A percentile compares a stretch with the other conserved stretches of the same genome.
Conservation (phyloP, 148 eudicot genomes). For the Euryodendron excelsum region DNA sequence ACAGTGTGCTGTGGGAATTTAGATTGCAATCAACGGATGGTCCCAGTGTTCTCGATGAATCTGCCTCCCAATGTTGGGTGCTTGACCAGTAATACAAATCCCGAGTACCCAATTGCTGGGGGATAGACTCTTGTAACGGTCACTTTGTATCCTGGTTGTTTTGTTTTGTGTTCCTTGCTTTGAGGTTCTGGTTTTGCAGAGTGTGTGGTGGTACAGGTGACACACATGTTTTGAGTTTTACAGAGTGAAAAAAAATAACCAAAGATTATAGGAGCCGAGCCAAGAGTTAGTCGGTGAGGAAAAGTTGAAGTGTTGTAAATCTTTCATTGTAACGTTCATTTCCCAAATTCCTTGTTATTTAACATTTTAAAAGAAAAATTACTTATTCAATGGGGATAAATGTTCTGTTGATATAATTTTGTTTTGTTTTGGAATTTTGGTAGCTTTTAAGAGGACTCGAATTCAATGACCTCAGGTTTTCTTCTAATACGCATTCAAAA, state of each 20-base stretch:
- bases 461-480: too few species aligned
- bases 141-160: neutral
- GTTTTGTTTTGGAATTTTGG: neutral
- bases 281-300: neutral
- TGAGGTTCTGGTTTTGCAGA: neutral
- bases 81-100: slow-evolving; percentile 14
- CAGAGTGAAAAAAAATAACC: neutral
- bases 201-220: neutral
- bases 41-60: slow-evolving; percentile 19
- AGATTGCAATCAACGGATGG: slow-evolving; percentile 7
- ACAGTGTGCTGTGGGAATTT: slow-evolving; percentile 22
- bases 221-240: slow-evolving; percentile 3
- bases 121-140: neutral
- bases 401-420: neutral
- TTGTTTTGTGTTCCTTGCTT: neutral
- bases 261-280: neutral
- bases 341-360: neutral
- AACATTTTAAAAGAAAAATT: slow-evolving; percentile 3
- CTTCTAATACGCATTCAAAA: too few species aligned
- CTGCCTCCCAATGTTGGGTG: slow-evolving; percentile 21
- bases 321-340: slow-evolving; percentile 4
- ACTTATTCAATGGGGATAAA: neutral
- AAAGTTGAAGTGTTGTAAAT: neutral
- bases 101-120: neutral
- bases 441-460: too few species aligned